Base-by-base conservation (phyloP, 805 yeast genomes). In the Candida bentonensis region DNA sequence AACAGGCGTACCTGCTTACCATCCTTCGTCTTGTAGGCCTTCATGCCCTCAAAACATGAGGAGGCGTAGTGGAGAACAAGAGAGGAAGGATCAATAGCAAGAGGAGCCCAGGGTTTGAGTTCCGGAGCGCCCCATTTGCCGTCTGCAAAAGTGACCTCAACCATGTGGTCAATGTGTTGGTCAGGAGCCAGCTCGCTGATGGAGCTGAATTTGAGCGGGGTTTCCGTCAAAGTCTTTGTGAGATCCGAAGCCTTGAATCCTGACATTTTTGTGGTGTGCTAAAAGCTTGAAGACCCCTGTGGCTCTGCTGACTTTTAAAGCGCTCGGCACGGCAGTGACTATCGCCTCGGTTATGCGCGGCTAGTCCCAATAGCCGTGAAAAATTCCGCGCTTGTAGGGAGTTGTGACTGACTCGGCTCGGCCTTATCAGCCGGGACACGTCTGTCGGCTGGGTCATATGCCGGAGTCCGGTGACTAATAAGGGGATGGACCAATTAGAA, bases 1-100 rank as follows among this genome's bases (percentile, higher is more conserved):
- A 72, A 72, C 22, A 58, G 36, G 7, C 49, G 28, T 20, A 55
- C 51, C 15, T 40, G 23, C 42, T 45, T 36, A 22, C 55, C 55
- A 41, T 49, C 49, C 22, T 23, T 33, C 23, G 49, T 43, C 33
- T 44, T 66, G 69, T 83, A 84, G 11, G 94, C 94, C 67, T 84
- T 84, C 67, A 84, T 68, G 53, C 95, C 95, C 67, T 84, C 95
- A 52, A 84, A 84, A 42, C 82, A 69, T 60, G 82, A 88, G 53
- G 82, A 82, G 9, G 86, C 82, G 54, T 84, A 84, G 67, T 84
- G 95, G 66, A 84, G 76, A 28, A 82, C 94, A 62, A 80, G 73
- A 11, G 86, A 63, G 22, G 87, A 74, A 28, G 95, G 95, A 55
- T 82, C 92, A 43, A 84, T 57, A 4, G 68, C 56, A 42, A 84